Base-by-base conservation (phyloP, 768 basidiomycete genomes). In the Pleurotus salmoneostramineus region DNA sequence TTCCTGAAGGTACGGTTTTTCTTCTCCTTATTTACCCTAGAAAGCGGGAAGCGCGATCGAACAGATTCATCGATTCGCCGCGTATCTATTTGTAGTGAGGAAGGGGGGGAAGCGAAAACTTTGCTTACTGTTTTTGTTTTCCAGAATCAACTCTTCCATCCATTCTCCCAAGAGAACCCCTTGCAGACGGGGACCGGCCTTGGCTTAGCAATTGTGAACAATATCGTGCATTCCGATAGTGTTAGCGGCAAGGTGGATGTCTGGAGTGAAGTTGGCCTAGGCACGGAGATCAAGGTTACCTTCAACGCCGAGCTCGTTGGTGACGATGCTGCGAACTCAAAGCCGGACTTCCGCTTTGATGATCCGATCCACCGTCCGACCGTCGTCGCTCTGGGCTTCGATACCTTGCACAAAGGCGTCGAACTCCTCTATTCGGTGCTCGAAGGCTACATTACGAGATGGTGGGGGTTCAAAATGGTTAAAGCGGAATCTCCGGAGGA, bases 101-200 rank as follows among this genome's bases (percentile, higher is more conserved):
- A 27, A 27, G n/a, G n/a, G n/a, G n/a, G n/a, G n/a, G n/a, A 27
- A 27, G 2, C 3, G 21, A 27, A 27, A 27, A 27, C 21, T 45
- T 17, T 45, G 44, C 12, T 45, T 6, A 45, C 44, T 3, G 2
- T 40, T 40, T 40, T 40, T n/a, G 14, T 45, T 45, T 47, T 43
- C 33, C 62, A 91, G 89, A 94, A 97, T 64, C 92, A 95, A 73
- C 77, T 98, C 4, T 98, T 97, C 75, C 95, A 96, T 64, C 95
- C 95, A 0, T 98, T 98, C 73, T 94, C 94, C 0, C 95, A 98
- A 74, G 95, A 97, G 71, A 95, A 96, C 63, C 94, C 95, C 0
- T 70, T 96, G 4, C 93, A 95, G 65, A 87, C 93, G 1, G 95
- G 95, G 1, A 97, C 95, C 1, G 95, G 95, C 4, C 82, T 98